Base-by-base conservation (phyloP, 2,329 filamentous ascomycete genomes). In the Colletotrichum australisinense region DNA sequence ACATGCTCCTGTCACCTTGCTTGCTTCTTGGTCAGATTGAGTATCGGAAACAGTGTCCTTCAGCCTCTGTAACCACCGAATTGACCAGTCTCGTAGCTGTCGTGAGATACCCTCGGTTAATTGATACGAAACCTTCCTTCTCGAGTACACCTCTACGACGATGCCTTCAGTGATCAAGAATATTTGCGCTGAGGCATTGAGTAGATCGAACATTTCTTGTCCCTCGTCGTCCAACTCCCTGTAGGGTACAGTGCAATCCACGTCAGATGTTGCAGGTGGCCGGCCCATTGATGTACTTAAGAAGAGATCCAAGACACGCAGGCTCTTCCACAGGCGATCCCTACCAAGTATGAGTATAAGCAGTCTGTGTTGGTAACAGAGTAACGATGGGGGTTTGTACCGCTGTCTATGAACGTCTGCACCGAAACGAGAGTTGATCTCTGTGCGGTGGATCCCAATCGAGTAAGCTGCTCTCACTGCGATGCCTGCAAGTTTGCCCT, bases 161-260 rank as follows among this genome's bases (percentile, higher is more conserved):
- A 90, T 84, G 0, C 81, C 81, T 74, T 90, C 88, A 0, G 84
- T 84, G 3, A 90, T 86, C 0, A 88, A 78, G 8, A 89, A 83
- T 16, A 89, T 87, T 76, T 89, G 88, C 0, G 87, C 87, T 0
- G 86, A 87, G 0, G 87, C 86, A 65, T 88, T 86, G 7, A 89
- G 81, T 0, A 89, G 74, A 57, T 89, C 86, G 8, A 84, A 83
- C 0, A 72, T 74, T 60, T 88, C 87, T 7, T 79, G 79, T 0
- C 82, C 83, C 7, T 81, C 78, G 1, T 69, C 69, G 8, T 80
- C 82, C 0, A 79, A 65, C 2, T 75, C 79, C 16, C 83, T 80
- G 74, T 88, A 89, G 0, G 86, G 80, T 0, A 90, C 87, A 26
- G 87, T 89, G 78, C 88, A 89, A 73, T 90, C 88, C 1, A 88